These are phyloP conservation scores for Zangia roseola DNA, from an alignment of 768 basidiomycete species.

Conservation along the genomic window DNA sequence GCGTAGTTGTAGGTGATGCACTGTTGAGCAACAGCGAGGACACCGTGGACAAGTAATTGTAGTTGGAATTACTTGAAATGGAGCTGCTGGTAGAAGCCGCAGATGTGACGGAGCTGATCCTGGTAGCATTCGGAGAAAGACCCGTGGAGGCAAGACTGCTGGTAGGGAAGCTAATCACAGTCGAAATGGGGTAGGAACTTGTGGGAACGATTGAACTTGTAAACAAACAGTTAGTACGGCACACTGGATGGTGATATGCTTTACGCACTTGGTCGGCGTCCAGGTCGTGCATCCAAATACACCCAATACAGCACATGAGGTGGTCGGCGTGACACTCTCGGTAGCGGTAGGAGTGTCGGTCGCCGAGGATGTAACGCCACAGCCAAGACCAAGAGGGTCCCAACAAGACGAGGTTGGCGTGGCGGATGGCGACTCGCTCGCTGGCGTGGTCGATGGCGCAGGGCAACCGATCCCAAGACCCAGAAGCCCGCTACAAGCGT, in stretches of 20 bases:
- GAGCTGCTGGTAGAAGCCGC: slow-evolving; percentile 16
- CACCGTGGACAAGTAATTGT: slow-evolving; percentile 34
- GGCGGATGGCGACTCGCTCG: no score
- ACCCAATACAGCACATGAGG: slow-evolving; percentile 19
- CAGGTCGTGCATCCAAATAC: slow-evolving; percentile 15
- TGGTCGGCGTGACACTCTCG: slow-evolving; percentile 4
- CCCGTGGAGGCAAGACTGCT: slow-evolving; percentile 5
- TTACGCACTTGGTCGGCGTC: slow-evolving; percentile 15
- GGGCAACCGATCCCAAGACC: no score
- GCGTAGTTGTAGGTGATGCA: slow-evolving; percentile 17
- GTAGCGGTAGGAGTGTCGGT: background rate
- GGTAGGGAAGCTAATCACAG: slow-evolving; percentile 33
- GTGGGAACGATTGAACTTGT: slow-evolving; percentile 3
- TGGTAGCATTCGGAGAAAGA: slow-evolving; percentile 2
- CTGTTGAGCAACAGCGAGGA: slow-evolving; percentile 34
- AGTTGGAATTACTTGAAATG: slow-evolving; percentile 24
- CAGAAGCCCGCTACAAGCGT: slow-evolving; percentile 10
- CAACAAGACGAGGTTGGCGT: background rate
- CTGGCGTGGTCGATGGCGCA: slow-evolving; percentile 10
- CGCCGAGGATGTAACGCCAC: background rate
- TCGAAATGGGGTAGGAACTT: slow-evolving; percentile 13
- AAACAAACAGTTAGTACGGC: background rate
- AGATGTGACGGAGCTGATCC: slow-evolving; percentile 5
- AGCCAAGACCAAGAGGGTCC: no score
- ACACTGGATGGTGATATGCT: background rate